Percentiles rank a stretch among this genome's conserved stretches.
Evolutionary conservation across 2,329 filamentous ascomycete species (phyloP).

Genomic region (Eurotiales sp.): DNA sequence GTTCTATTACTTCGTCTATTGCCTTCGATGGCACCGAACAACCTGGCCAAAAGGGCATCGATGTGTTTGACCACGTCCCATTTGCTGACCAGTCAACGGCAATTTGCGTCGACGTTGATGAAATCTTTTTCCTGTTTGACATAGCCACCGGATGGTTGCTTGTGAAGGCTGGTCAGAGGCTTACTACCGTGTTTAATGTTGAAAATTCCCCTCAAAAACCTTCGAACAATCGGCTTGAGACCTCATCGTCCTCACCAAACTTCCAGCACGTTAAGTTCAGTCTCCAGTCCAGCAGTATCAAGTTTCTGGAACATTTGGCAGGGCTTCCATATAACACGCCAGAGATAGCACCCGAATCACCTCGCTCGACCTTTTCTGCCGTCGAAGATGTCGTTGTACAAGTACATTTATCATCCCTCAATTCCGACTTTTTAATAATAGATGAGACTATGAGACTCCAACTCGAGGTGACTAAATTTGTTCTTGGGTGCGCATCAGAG

Average conservation of each 20-base stretch:
- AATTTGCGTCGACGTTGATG: constrained; percentile 31
- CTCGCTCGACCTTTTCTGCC: constrained; percentile 20
- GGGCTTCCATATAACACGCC: constrained; percentile 25
- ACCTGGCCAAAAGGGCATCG: constrained; percentile 3
- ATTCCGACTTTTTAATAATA: constrained; percentile 21
- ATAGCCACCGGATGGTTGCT: constrained; percentile 41
- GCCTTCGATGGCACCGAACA: constrained; percentile 14
- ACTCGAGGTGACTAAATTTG: constrained; percentile 40
- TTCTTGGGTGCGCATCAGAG: constrained; percentile 46
- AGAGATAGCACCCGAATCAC: constrained; percentile 13
- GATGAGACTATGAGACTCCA: constrained; percentile 24
- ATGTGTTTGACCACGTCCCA: constrained; percentile 1
- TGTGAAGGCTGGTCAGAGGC: constrained; percentile 32
- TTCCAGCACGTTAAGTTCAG: constrained; percentile 21
- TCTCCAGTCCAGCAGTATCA: constrained; percentile 30
- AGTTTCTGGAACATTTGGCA: constrained; percentile 35
- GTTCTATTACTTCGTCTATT: constrained; percentile 18
- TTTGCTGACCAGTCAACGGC: constrained; percentile 11
- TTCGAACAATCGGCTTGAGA: neutral
- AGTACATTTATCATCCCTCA: constrained; percentile 24
- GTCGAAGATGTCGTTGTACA: constrained; percentile 34
- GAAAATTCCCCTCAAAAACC: constrained; percentile 8
- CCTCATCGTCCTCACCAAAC: neutral
- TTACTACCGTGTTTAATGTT: constrained; percentile 21
- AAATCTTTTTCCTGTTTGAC: constrained; percentile 32